Evolutionary conservation across 1,284 basidiomycete species (phyloP).

Genomic region (Trichosporon coremiiforme): DNA sequence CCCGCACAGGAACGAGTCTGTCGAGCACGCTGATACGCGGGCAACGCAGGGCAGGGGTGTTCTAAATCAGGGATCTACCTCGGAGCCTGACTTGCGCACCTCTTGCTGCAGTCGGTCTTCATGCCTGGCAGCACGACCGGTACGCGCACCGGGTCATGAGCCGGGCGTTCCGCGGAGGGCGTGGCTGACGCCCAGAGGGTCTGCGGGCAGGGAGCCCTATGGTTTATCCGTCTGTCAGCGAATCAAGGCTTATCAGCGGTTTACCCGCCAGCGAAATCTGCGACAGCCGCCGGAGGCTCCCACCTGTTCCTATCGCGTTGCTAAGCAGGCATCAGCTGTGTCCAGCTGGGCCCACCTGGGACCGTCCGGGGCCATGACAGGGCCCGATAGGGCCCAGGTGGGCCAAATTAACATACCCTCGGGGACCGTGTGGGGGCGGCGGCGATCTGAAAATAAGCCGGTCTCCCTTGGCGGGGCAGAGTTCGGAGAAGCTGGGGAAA

Average conservation of each 20-base stretch:
- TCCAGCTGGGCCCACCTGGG: conserved; percentile 16
- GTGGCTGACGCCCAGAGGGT: conserved; percentile 1
- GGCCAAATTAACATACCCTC: background rate
- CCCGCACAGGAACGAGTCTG: background rate
- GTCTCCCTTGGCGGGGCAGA: conserved; percentile 12
- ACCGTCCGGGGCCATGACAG: conserved; percentile 10
- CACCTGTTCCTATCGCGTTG: conserved; percentile 6
- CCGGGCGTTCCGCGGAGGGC: background rate
- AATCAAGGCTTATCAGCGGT: conserved; percentile 6
- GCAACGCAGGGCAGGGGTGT: background rate
- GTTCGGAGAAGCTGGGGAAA: background rate
- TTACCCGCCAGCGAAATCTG: background rate
- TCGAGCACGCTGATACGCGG: background rate
- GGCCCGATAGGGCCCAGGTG: background rate
- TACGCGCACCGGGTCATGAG: background rate
- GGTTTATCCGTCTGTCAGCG: background rate
- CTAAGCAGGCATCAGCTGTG: conserved; percentile 15
- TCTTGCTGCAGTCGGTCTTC: background rate
- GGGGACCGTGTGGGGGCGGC: conserved; percentile 12
- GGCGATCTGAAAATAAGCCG: conserved; percentile 18
- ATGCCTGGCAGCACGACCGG: background rate
- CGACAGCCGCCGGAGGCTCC: conserved; percentile 6
- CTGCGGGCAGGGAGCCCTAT: background rate
- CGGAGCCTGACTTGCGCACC: background rate
- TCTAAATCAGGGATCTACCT: background rate